Evolutionary conservation across 352 stramenopile species (phyloP), one percentile per base, ranked within the genome.

Genomic region (Ophiocytium majus): DNA sequence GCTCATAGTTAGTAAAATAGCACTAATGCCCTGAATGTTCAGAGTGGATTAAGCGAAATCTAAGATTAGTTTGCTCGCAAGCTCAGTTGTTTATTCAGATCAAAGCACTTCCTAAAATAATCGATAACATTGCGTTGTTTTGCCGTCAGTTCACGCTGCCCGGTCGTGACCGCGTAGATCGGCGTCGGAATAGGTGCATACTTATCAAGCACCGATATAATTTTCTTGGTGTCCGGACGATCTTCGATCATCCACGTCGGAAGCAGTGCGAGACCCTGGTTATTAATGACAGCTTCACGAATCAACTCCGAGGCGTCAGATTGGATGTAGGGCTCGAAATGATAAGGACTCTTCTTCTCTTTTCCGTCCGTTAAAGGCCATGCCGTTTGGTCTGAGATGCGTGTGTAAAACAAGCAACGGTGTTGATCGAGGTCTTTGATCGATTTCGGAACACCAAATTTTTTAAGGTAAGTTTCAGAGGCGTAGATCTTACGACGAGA

Each of bases 381-480:
- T 23, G 19, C 28, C 28, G 57, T 71, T 71, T 71, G 57, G 23
- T 71, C 57, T 23, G 57, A 71, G 57, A 71, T 71, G 57, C 57
- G 57, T 23, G 23, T 71, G 57, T 71, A 71, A 71, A 71, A 71
- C 23, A 71, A 28, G 28, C 57, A 71, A 23, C 57, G 23, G 57
- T 71, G 57, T 23, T 23, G 19, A 71, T 23, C 57, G 23, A 71
- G 57, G 57, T 71, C 57, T 71, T 71, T 71, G 23, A 71, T 71
- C 19, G 57, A 71, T 71, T 71, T 71, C 28, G 57, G 57, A 71
- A 28, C 28, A 23, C 57, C 57, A 71, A 71, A 71, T 71, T 71
- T 71, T 28, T 71, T 71, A 23, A 71, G 57, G 57, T 71, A 71
- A 71, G 57, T 71, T 71, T 71, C 57, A 23, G 57, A 71, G 23